Evolutionary conservation across 495 filamentous ascomycete genomes (phyloP).

Genomic region (Hypoxylon crocopeplum): DNA sequence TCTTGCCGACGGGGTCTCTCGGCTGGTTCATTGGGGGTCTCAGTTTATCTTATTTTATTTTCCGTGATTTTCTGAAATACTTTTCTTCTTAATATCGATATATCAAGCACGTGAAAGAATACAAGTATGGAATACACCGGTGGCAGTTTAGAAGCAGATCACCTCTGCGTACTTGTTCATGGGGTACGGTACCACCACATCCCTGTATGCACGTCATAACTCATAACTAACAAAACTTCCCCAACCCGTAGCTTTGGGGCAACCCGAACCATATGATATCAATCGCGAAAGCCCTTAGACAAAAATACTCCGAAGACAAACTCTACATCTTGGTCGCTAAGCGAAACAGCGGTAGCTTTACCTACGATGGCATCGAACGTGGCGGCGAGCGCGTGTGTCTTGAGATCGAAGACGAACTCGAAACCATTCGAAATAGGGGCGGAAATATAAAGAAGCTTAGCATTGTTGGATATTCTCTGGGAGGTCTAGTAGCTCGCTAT

Average conservation of each 20-base stretch:
- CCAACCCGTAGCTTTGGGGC: slow-evolving; percentile 76
- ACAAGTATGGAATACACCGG: slow-evolving; percentile 47
- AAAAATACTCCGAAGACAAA: slow-evolving; percentile 65
- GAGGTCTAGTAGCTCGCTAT: slow-evolving; percentile 87
- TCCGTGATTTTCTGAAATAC: too few species aligned
- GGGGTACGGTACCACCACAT: slow-evolving; percentile 64
- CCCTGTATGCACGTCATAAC: slow-evolving; percentile 12
- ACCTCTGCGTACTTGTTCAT: slow-evolving; percentile 94
- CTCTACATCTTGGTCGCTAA: slow-evolving; percentile 79
- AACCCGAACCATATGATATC: slow-evolving; percentile 83
- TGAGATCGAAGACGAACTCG: slow-evolving; percentile 86
- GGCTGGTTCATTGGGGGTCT: too few species aligned
- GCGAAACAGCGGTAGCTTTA: slow-evolving; percentile 81
- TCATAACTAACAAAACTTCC: slow-evolving; percentile 32
- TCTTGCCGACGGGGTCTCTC: slow-evolving; percentile 10
- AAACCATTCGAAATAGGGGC: slow-evolving; percentile 67
- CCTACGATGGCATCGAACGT: slow-evolving; percentile 93
- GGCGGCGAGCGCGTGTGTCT: slow-evolving; percentile 86
- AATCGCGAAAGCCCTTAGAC: slow-evolving; percentile 70
- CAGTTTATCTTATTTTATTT: too few species aligned
- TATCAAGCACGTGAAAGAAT: neutral
- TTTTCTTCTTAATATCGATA: too few species aligned
- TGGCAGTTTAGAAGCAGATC: slow-evolving; percentile 57
- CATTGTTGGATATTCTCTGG: slow-evolving; percentile 87
- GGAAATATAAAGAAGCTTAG: slow-evolving; percentile 80